Conservation (phyloP, 805 yeast genomes). For the Wickerhamomyces kurtzmanii region DNA sequence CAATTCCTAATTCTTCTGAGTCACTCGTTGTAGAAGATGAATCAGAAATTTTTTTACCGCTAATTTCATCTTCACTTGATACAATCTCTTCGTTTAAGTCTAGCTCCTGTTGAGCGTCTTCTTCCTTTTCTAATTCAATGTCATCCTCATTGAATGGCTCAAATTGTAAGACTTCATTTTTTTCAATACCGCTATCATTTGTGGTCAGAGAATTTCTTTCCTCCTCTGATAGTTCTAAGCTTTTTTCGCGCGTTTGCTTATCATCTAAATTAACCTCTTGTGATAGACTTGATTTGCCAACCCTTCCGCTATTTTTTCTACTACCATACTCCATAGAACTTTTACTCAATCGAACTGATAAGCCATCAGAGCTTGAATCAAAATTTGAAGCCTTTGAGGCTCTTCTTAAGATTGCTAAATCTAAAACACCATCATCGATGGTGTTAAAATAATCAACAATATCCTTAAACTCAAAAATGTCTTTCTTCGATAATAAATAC, state of each 20-base stretch:
- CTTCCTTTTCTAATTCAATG: background rate
- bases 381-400: constrained; percentile 22
- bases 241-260: constrained; percentile 5
- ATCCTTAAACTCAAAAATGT: constrained; percentile 29
- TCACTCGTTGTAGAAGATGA: constrained; percentile 10
- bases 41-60: background rate
- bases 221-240: constrained; percentile 17
- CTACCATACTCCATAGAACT: constrained; percentile 5
- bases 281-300: constrained; percentile 15
- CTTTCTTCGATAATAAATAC: constrained; percentile 16
- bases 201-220: constrained; percentile 13
- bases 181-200: constrained; percentile 15
- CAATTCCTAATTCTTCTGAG: constrained; percentile 16
- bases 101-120: no score
- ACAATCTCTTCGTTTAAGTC: no score
- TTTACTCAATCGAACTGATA: constrained; percentile 3
- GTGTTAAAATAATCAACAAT: constrained; percentile 47
- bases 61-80: no score
- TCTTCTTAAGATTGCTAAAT: constrained; percentile 40
- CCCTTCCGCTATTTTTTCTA: constrained; percentile 4
- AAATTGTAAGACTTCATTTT: constrained; percentile 4
- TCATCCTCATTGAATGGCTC: constrained; percentile 1
- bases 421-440: constrained; percentile 59
- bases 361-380: constrained; percentile 1
- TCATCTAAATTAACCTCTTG: constrained; percentile 6